Base-by-base conservation (phyloP, 345 rosid species). In the Sisymbrium irio region DNA sequence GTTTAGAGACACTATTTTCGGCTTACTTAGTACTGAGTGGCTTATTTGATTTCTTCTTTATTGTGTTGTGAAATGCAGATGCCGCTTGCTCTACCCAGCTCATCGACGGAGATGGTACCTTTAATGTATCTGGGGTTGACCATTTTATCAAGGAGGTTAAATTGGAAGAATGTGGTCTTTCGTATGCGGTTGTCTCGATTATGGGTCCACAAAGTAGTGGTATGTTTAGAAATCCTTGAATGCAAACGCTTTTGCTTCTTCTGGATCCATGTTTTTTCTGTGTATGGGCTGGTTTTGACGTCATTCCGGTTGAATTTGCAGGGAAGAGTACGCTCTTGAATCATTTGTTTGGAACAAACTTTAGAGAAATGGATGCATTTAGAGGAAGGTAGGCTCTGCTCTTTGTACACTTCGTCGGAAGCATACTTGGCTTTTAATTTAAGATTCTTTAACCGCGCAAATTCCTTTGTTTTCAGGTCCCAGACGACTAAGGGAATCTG, bases 181-280 rank as follows among this genome's bases (percentile, higher is more conserved):
- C 99, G 5, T 92, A 96, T 65, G 99, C 98, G 5, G 82, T 90
- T 41, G 99, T 89, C 76, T 87, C 99, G 44, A 96, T 96, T 74
- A 96, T 96, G 99, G 99, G 99, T 61, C 99, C 99, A 1, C 99
- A 92, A 74, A 96, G 98, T 77, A 96, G 99, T 46, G 99, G 99
- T 96, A 85, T 67, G 93, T 78, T 46, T 72, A 56, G 17, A n/a
- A 39, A 40, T 67, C 42, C 32, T 19, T 28, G 11, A 55, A 28
- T 72, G 67, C 40, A 9, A 25, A 58, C 59, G 3, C 15, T 36
- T 49, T 50, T 33, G 7, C 4, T 46, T 71, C 22, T 44, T 60
- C n/a, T 49, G 40, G 55, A 46, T 72, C 67, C 27, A 14, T 45
- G 65, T 18, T 59, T 41, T 22, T 22, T 47, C 4, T 69, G 41